Evolutionary conservation across 2,329 filamentous ascomycete species (phyloP), one percentile per base, ranked within the genome.

Genomic region (Pseudopyrenochaeta lycopersici): DNA sequence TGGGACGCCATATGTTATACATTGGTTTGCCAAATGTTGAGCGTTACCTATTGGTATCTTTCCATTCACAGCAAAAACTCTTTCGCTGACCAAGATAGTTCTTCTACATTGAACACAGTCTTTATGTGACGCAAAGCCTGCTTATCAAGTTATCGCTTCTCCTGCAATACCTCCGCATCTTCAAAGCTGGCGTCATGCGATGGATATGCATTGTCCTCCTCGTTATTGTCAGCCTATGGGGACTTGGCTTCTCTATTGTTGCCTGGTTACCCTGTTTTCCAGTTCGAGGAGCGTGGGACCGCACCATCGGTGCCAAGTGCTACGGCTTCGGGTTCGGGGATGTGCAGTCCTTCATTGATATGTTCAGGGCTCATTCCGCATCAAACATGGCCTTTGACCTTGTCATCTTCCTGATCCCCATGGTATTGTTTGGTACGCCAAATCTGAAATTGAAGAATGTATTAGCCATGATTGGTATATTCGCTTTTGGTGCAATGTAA

Each of bases 151-250:
- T 73, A 2, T 72, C 74, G 2, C 56, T 76, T 4, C 64, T 76
- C 0, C 32, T 72, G 12, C 74, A 76, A 51, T 76, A 75, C 42
- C 61, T 75, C 7, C 74, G 74, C 30, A 71, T 76, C 14, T 76
- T 75, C 66, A 68, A 68, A 42, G 63, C 66, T 2, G 68, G 67
- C 2, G 46, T 23, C 11, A 72, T 70, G 67, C 64, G 64, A 31
- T 68, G 63, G 62, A 47, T 66, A 4, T 73, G 71, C 35, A 41
- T 72, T 7, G 20, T 38, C 10, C 54, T 71, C 1, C 52, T 73
- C 5, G 55, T 45, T 3, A 10, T 71, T 4, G 62, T 73, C 18
- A 55, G 42, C 15, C 36, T 68, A 14, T 76, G 74, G 74, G 72
- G 72, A 2, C 20, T 68, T 2, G 61, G 61, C 1, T 76, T 69